phyloP scores from a whole-genome alignment of 1,139 yeast genomes.

The Protomyces gravidus region DNA sequence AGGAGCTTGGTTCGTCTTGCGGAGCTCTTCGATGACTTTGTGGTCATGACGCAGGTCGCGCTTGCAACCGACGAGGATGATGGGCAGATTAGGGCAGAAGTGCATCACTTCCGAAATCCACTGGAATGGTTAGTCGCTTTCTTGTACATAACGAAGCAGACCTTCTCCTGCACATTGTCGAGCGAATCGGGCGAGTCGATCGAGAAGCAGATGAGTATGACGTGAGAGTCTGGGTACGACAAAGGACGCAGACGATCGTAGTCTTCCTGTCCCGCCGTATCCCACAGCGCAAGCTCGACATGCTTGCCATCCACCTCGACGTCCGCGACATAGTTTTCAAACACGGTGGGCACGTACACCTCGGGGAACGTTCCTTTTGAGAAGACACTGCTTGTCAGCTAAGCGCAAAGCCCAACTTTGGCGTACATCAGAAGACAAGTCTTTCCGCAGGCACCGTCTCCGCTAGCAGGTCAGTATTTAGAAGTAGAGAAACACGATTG shows the following conservation, averaged over 20 bases:
- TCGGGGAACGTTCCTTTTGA: constrained; percentile 40
- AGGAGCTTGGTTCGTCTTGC: constrained; percentile 74
- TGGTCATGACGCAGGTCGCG: constrained; percentile 83
- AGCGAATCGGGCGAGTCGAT: constrained; percentile 78
- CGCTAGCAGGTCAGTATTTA: too few species aligned
- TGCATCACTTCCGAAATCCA: constrained; percentile 78
- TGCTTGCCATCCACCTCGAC: constrained; percentile 79
- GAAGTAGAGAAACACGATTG: too few species aligned
- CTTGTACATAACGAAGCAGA: not conserved
- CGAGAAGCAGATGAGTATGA: constrained; percentile 81
- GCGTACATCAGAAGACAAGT: constrained; percentile 61
- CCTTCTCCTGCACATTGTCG: constrained; percentile 47
- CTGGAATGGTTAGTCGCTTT: constrained; percentile 19
- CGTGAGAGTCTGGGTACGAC: constrained; percentile 89
- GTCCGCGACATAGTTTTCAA: constrained; percentile 69
- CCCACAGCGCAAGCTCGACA: constrained; percentile 77
- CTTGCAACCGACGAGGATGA: constrained; percentile 84
- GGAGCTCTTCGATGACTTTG: constrained; percentile 66
- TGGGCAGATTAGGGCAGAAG: constrained; percentile 75
- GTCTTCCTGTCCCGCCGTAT: constrained; percentile 95
- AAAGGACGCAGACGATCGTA: constrained; percentile 87
- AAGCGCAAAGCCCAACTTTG: not conserved
- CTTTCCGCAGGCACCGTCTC: constrained; percentile 74
- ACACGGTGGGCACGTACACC: constrained; percentile 32
- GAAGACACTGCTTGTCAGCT: constrained; percentile 70